These are phyloP conservation scores for Suillus fuscotomentosus DNA, from an alignment of 768 basidiomycete species.

Conservation along the genomic window DNA sequence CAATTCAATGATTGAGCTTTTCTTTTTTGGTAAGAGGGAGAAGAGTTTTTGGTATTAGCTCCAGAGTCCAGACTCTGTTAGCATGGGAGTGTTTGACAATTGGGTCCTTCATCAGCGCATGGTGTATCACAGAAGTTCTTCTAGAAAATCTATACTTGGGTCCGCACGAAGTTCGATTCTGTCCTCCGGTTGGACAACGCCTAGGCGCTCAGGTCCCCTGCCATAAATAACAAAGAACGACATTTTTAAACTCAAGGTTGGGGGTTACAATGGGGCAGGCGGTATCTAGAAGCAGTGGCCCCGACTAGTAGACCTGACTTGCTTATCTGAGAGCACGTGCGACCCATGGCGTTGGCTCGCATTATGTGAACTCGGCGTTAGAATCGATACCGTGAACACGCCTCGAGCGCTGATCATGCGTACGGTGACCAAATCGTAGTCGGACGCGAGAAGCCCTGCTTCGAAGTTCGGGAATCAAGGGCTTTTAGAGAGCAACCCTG, in stretches of 20 bases:
- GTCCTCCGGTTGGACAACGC: neutral
- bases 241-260: too few species aligned
- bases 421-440: neutral
- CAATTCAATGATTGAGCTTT: neutral
- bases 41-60: neutral
- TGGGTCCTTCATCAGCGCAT: neutral
- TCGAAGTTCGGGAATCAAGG: neutral
- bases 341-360: neutral
- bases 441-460: neutral
- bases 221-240: too few species aligned
- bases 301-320: too few species aligned
- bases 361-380: neutral
- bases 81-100: neutral
- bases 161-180: neutral
- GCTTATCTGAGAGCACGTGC: too few species aligned
- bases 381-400: neutral
- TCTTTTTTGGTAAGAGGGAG: neutral
- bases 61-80: neutral
- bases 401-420: neutral
- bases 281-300: too few species aligned
- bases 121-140: neutral
- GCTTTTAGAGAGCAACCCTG: neutral
- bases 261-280: too few species aligned
- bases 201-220: neutral
- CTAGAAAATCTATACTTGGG: conserved; percentile 1